These are phyloP conservation scores for Sicyos baderoa DNA, from an alignment of 306 rosid species.

Conservation along the genomic window DNA sequence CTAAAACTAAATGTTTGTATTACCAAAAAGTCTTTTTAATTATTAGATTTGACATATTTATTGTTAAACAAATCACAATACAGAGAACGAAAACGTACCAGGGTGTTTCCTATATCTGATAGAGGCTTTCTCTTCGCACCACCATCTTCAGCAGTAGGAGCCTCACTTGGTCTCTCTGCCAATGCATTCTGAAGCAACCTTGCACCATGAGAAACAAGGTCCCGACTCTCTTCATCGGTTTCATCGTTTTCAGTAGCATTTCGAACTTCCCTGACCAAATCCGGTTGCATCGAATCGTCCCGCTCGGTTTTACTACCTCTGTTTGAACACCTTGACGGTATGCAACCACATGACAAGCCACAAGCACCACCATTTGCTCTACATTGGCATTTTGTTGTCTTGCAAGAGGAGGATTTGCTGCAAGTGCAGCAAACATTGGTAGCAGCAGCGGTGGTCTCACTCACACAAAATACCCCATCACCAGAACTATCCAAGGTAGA, in stretches of 20 bases:
- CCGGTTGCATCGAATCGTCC: conserved; percentile 20
- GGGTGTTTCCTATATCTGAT: conserved; percentile 68
- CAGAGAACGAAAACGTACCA: no score
- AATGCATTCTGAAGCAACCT: conserved; percentile 65
- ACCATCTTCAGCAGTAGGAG: conserved; percentile 33
- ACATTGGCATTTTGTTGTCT: conserved; percentile 62
- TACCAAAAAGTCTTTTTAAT: no score
- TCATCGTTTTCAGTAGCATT: conserved; percentile 31
- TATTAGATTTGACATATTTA: no score
- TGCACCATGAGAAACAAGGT: conserved; percentile 71
- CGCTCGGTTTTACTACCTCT: conserved; percentile 29
- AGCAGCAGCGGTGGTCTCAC: conserved; percentile 8
- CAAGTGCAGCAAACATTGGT: conserved; percentile 56
- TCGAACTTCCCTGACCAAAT: conserved; percentile 24
- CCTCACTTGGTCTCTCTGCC: conserved; percentile 34
- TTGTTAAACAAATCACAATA: no score
- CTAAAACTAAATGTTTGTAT: no score
- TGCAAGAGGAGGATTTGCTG: conserved; percentile 56
- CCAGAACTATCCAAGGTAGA: conserved; percentile 26
- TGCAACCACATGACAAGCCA: conserved; percentile 55
- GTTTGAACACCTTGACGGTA: conserved; percentile 48
- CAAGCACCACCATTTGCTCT: conserved; percentile 42
- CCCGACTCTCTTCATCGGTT: conserved; percentile 29
- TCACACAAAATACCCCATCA: conserved; percentile 22
- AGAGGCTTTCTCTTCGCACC: conserved; percentile 49